Evolutionary conservation across 208 protist species (phyloP), one percentile per base, ranked within the genome.

Genomic region (Plasmodiophora brassicae): DNA sequence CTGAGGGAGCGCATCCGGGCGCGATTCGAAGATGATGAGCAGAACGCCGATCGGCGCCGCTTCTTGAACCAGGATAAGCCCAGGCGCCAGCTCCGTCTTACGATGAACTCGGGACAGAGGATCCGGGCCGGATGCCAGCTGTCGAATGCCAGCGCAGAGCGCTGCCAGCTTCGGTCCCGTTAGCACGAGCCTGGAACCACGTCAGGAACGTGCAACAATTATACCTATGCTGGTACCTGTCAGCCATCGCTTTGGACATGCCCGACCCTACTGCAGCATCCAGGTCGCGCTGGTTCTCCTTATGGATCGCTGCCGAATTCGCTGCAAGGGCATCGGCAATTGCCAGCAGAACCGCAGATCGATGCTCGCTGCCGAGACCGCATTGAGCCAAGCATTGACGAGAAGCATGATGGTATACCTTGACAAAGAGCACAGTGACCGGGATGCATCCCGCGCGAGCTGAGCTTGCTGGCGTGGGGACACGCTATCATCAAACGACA

Each of bases 11-110:
- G 88, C 94, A 85, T 98, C 96, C 20, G 96, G 96, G 10, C 96
- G 90, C 1, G 94, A 94, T 91, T 98, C 96, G 87, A 98, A 98
- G 44, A 98, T 96, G 60, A 98, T 92, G 25, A 95, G 91, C 72
- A 98, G 91, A 65, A 97, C 96, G 25, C 96, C 96, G 45, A 98
- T 95, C 22, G 96, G 94, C 0, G 91, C 90, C 1, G 94, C 92
- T 46, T 94, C 92, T 91, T 95, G 92, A 83, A 93, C 86, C 57
- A 97, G 90, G 43, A 94, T 90, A 38, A 97, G 89, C 25, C 94
- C 90, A 1, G 93, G 89, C 87, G 92, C 92, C n/a, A 97, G 87
- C 72, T 94, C 89, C 28, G 89, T 86, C 5, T 71, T 71, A 65
- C 84, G 5, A 28, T 5, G 25, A 45, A 60, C n/a, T 8, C 45